Conservation (phyloP, 139 green algal species). For the Tetradesmus obliquus region DNA sequence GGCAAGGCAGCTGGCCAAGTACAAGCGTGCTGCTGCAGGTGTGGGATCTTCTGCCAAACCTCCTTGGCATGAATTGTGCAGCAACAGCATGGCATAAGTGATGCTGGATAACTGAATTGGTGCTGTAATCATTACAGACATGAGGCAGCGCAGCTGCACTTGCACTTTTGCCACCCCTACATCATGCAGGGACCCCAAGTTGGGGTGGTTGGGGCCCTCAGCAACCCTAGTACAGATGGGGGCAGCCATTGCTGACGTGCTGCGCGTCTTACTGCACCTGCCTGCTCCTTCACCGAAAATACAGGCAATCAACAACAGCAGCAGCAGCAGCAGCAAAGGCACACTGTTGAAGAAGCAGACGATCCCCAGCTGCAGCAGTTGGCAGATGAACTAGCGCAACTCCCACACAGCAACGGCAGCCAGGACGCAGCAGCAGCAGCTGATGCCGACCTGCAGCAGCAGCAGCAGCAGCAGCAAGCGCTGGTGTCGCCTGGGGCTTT, state of each 20-base stretch:
- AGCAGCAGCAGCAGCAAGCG: conserved; percentile 26
- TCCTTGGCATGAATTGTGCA: not conserved
- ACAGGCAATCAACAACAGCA: not conserved
- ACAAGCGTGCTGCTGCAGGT: conserved; percentile 46
- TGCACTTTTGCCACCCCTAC: too few species aligned
- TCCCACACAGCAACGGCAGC: not conserved
- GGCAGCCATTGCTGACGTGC: not conserved
- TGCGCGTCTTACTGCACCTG: not conserved
- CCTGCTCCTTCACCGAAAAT: not conserved
- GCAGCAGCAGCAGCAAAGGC: not conserved
- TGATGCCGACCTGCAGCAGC: not conserved
- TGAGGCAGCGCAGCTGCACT: too few species aligned
- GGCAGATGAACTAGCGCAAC: not conserved
- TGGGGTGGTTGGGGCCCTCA: too few species aligned
- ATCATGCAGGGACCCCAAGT: too few species aligned
- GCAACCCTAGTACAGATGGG: not conserved
- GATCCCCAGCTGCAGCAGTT: conserved; percentile 2
- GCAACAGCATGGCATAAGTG: not conserved
- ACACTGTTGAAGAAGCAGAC: not conserved
- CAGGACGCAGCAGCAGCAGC: conserved; percentile 23
- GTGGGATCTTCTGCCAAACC: not conserved
- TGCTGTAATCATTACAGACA: not conserved
- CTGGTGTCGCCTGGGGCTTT: conserved; percentile 8
- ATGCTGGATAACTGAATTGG: conserved; percentile 3
- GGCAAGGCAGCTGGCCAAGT: conserved; percentile 43